These are phyloP conservation scores for Nakazawaea wickerhamii DNA, from an alignment of 805 yeast species.

Conservation along the genomic window DNA sequence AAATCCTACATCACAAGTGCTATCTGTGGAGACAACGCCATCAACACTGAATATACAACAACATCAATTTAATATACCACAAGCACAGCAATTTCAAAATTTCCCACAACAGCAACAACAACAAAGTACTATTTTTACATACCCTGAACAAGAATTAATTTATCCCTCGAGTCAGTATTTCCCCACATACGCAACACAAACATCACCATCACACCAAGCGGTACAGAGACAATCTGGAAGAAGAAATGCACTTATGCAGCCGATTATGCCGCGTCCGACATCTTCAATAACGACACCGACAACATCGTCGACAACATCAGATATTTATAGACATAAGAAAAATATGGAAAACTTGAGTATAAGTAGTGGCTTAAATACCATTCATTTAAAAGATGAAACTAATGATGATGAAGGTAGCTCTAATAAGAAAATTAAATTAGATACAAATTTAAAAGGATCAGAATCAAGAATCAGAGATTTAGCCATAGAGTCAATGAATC, in stretches of 20 bases:
- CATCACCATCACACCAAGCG: not conserved
- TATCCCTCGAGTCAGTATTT: not conserved
- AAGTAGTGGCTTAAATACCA: slow-evolving; percentile 10
- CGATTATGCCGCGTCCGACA: not conserved
- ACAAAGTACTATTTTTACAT: not conserved
- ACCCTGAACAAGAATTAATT: slow-evolving; percentile 1
- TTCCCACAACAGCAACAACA: not conserved
- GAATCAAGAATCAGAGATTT: not conserved
- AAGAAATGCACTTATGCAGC: not conserved
- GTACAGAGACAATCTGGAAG: not conserved
- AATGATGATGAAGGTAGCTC: not conserved
- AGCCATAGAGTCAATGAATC: slow-evolving; percentile 2
- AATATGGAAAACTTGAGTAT: slow-evolving; percentile 9
- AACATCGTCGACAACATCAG: not conserved
- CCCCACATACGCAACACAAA: not conserved
- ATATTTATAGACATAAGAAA: slow-evolving; percentile 8
- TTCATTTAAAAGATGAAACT: slow-evolving; percentile 8
- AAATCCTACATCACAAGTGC: too few relatives aligned
- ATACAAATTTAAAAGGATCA: not conserved
- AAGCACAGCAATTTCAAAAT: not conserved
- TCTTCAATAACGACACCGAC: not conserved
- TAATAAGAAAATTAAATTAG: slow-evolving; percentile 4
- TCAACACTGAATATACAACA: too few relatives aligned
- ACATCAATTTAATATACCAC: not conserved
- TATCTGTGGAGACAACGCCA: too few relatives aligned